These are phyloP conservation scores for Mortierella sp. DNA, from an alignment of 371 early-diverging fungal genomes.

Conservation along the genomic window DNA sequence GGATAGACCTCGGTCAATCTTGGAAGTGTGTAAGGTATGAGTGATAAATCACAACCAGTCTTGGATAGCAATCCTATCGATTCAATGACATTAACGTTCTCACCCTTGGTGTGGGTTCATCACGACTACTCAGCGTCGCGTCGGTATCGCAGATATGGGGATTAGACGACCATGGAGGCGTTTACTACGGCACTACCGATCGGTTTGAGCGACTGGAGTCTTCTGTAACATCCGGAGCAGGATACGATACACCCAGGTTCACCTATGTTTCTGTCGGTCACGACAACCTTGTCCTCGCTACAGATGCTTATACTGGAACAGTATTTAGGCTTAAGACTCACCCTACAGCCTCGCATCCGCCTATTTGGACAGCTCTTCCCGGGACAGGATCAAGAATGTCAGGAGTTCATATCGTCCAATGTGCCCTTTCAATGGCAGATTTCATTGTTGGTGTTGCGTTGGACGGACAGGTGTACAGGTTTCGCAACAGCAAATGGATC, in stretches of 20 bases:
- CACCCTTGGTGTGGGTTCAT: background rate
- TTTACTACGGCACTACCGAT: slow-evolving; percentile 41
- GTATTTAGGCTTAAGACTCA: slow-evolving; percentile 42
- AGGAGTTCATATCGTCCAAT: slow-evolving; percentile 24
- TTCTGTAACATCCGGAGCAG: slow-evolving; percentile 35
- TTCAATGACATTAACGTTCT: background rate
- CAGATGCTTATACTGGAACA: slow-evolving; percentile 37
- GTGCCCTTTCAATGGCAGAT: slow-evolving; percentile 23
- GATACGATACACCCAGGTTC: slow-evolving; percentile 30
- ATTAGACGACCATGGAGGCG: slow-evolving; percentile 30
- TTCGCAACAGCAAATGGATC: slow-evolving; percentile 18
- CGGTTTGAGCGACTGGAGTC: slow-evolving; percentile 28
- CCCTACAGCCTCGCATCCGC: slow-evolving; percentile 29
- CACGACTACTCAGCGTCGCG: slow-evolving; percentile 19
- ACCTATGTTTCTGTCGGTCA: slow-evolving; percentile 40
- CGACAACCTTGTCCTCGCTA: slow-evolving; percentile 36
- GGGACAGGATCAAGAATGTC: slow-evolving; percentile 27
- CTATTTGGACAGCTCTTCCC: slow-evolving; percentile 35
- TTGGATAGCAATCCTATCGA: no score
- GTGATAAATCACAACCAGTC: no score
- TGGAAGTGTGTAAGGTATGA: slow-evolving; percentile 50
- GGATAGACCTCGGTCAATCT: slow-evolving; percentile 46
- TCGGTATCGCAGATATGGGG: slow-evolving; percentile 54
- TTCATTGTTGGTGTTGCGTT: slow-evolving; percentile 31
- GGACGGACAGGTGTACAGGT: slow-evolving; percentile 28